phyloP scores from a whole-genome alignment of 345 rosid species.

The Murraya paniculata region DNA sequence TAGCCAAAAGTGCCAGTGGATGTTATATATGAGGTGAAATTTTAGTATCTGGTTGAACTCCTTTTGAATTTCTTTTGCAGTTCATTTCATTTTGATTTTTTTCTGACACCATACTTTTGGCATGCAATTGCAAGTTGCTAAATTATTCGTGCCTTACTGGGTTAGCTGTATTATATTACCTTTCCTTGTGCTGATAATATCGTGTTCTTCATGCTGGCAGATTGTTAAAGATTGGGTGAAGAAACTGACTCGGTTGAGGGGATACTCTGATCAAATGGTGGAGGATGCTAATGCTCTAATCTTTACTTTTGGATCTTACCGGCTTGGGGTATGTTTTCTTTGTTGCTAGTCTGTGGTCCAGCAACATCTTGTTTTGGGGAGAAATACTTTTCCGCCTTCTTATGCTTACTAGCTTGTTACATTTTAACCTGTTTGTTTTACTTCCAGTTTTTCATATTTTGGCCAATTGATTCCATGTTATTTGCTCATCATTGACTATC shows the following conservation, averaged over 20 bases:
- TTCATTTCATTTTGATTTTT: neutral
- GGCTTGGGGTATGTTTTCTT: conserved; percentile 54
- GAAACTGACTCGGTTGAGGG: conserved; percentile 49
- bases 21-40: neutral
- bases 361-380: neutral
- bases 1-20: neutral
- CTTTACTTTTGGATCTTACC: conserved; percentile 71
- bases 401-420: neutral
- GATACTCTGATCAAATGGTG: conserved; percentile 68
- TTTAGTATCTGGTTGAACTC: neutral
- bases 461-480: neutral
- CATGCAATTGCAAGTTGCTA: neutral
- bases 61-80: neutral
- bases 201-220: conserved; percentile 23
- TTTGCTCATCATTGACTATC: neutral
- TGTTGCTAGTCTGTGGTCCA: neutral
- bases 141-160: neutral
- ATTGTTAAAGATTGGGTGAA: conserved; percentile 68
- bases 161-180: neutral
- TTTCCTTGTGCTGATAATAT: neutral
- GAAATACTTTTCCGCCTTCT: neutral
- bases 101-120: neutral
- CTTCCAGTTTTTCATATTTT: neutral
- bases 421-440: neutral
- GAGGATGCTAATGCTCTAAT: conserved; percentile 72